These are phyloP conservation scores for Ophiostoma triangulosporum DNA, from an alignment of 2,329 filamentous ascomycete species.

Conservation along the genomic window DNA sequence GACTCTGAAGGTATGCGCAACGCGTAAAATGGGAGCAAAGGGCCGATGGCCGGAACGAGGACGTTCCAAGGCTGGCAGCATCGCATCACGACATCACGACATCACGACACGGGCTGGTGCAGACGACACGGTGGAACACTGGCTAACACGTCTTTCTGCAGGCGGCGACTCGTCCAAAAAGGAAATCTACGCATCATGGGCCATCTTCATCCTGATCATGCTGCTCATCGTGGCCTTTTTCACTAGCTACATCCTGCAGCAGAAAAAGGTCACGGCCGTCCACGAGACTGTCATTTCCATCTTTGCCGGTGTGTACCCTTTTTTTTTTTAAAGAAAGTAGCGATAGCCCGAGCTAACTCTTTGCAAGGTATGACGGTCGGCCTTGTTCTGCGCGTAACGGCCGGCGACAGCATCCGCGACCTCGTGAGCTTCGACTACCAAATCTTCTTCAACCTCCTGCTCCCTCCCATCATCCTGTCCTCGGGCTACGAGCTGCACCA, in stretches of 20 bases:
- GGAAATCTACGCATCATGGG: conserved; percentile 93
- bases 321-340: no score
- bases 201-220: conserved; percentile 90
- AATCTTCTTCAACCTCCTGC: conserved; percentile 97
- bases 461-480: conserved; percentile 95
- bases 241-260: conserved; percentile 91
- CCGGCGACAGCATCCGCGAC: conserved; percentile 71
- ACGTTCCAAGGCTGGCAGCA: conserved; percentile 8
- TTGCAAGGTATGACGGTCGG: conserved; percentile 80
- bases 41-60: background rate
- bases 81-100: background rate
- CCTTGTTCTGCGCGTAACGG: conserved; percentile 68
- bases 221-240: conserved; percentile 90
- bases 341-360: background rate
- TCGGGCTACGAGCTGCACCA: conserved; percentile 97
- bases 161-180: conserved; percentile 75
- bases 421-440: conserved; percentile 96
- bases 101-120: background rate
- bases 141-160: conserved; percentile 16
- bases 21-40: background rate
- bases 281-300: conserved; percentile 98
- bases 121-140: background rate
- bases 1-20: conserved; percentile 30
- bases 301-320: conserved; percentile 58
- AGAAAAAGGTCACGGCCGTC: conserved; percentile 91